Evolutionary conservation across 345 rosid species (phyloP), one percentile per base, ranked within the genome.

Genomic region (Pistacia integerrima): DNA sequence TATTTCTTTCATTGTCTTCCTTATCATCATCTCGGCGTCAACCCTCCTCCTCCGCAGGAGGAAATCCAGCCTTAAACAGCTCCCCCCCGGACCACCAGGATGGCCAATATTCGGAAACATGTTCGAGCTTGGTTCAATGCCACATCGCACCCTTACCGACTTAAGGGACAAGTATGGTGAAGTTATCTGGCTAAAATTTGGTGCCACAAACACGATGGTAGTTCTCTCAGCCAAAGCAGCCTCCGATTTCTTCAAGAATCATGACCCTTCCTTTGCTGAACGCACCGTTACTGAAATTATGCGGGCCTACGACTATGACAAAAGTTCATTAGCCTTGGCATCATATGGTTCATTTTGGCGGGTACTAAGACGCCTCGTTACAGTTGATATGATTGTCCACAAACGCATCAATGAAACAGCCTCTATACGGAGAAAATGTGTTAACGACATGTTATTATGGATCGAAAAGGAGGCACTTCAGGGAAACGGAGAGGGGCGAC

Each of bases 91-190:
- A 0, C 93, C 91, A 8, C 73, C 85, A 1, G 90, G 93, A 73
- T 88, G 91, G 91, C 93, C 91, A 2, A 49, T 90, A 4, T 6
- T 90, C 5, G 91, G 93, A 61, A 88, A 90, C 82, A 25, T 90
- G 76, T 85, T 87, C 58, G 85, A 84, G 25, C 81, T 90, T 0
- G 89, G 90, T n/a, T 5, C 76, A 5, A 69, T 75, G 85, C 90
- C 94, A 0, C 94, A 90, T 71, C 84, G 88, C 9, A 79, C 88
- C 44, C 61, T 88, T 13, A 41, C 87, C 18, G 35, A 69, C 14
- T 74, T 90, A 4, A 72, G 86, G 17, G 54, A 58, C 18, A 77
- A 76, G 33, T 80, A 88, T 20, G 94, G 94, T 28, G 79, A 76
- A 25, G 80, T 87, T 13, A 49, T 89, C 6, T 85, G 90, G 88